These are phyloP conservation scores for Drechslera avenae DNA, from an alignment of 2,329 filamentous ascomycete species.

Conservation along the genomic window DNA sequence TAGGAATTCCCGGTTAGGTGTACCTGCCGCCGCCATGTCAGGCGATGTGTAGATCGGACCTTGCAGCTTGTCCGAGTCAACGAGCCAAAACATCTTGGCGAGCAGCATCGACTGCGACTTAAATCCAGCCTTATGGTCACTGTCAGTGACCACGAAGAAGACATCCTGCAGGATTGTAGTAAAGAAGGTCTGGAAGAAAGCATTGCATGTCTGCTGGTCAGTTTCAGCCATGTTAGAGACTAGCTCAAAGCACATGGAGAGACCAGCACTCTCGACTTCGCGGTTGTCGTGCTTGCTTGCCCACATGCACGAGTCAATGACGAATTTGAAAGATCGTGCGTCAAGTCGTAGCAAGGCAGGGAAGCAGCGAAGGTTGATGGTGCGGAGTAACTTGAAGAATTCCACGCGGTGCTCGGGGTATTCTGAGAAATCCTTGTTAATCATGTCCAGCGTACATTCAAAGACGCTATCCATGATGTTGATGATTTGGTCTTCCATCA, in stretches of 20 bases:
- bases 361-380: slow-evolving; percentile 98
- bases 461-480: slow-evolving; percentile 99
- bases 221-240: slow-evolving; percentile 97
- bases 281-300: slow-evolving; percentile 99
- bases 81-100: slow-evolving; percentile 94
- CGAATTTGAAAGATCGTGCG: slow-evolving; percentile 97
- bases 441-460: slow-evolving; percentile 98
- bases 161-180: slow-evolving; percentile 95
- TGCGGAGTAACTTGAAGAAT: slow-evolving; percentile 95
- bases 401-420: slow-evolving; percentile 99
- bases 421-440: slow-evolving; percentile 99
- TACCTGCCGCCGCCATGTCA: slow-evolving; percentile 82
- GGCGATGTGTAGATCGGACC: slow-evolving; percentile 81
- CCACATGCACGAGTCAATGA: slow-evolving; percentile 99
- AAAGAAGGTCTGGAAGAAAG: slow-evolving; percentile 98
- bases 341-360: slow-evolving; percentile 91
- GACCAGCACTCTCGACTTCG: slow-evolving; percentile 91
- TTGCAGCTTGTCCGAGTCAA: slow-evolving; percentile 87
- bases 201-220: slow-evolving; percentile 81
- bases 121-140: slow-evolving; percentile 98
- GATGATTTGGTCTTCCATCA: slow-evolving; percentile 98
- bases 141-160: slow-evolving; percentile 96
- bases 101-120: slow-evolving; percentile 95
- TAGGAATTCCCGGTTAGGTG: slow-evolving; percentile 88
- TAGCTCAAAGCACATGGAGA: slow-evolving; percentile 97